phyloP scores from a whole-genome alignment of 1,139 yeast genomes.

The Meyerozyma smithsonii region DNA sequence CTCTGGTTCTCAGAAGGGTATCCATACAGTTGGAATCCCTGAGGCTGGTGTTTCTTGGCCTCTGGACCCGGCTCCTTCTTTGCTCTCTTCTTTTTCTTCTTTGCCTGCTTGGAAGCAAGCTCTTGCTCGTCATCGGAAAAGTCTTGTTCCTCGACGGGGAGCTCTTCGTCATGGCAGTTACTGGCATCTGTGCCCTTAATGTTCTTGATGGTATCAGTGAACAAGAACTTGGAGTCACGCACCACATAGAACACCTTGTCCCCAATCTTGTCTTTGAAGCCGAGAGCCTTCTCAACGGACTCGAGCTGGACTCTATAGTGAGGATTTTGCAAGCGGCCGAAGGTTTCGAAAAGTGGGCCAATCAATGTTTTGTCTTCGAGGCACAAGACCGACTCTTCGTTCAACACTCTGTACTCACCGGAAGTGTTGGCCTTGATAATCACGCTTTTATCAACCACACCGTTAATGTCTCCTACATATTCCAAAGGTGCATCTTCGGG shows the following conservation, averaged over 20 bases:
- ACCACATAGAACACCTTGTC: constrained; percentile 69
- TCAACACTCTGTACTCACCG: constrained; percentile 80
- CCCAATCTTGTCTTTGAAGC: constrained; percentile 48
- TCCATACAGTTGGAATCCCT: constrained; percentile 22
- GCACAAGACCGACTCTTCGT: constrained; percentile 78
- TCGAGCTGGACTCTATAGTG: constrained; percentile 72
- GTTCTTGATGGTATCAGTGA: constrained; percentile 66
- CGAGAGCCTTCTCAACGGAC: constrained; percentile 43
- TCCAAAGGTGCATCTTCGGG: constrained; percentile 62
- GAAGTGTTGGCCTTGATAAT: constrained; percentile 72
- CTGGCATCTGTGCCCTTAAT: constrained; percentile 92
- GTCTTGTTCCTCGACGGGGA: constrained; percentile 90
- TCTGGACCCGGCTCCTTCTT: constrained; percentile 25
- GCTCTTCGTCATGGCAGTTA: constrained; percentile 90
- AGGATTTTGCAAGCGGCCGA: constrained; percentile 87
- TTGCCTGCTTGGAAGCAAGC: constrained; percentile 50
- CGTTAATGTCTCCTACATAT: constrained; percentile 65
- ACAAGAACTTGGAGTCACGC: constrained; percentile 71
- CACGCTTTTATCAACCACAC: constrained; percentile 67
- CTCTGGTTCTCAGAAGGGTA: not conserved
- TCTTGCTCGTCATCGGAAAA: constrained; percentile 93
- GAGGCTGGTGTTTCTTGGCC: constrained; percentile 4
- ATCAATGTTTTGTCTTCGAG: constrained; percentile 64
- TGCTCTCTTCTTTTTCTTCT: constrained; percentile 49
- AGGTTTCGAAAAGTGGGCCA: constrained; percentile 86